Conservation (phyloP, 768 basidiomycete genomes). For the Kwoniella sp. region DNA sequence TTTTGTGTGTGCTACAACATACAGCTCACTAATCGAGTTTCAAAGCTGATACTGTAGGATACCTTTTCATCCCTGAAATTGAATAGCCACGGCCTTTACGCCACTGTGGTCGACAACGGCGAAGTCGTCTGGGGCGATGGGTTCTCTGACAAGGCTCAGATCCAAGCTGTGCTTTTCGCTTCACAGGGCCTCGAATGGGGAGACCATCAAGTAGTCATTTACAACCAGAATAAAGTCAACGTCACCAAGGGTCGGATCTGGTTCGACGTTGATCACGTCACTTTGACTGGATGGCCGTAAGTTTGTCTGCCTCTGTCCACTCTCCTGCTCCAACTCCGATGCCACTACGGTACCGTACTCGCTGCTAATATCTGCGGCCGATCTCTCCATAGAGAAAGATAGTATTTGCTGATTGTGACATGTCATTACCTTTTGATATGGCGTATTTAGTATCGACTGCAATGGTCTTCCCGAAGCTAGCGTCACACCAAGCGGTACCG, state of each 20-base stretch:
- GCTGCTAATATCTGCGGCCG: too few species aligned
- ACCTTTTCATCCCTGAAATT: too few species aligned
- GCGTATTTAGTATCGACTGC: conserved; percentile 13
- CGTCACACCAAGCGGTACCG: neutral
- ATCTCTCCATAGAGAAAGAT: too few species aligned
- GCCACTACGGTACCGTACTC: too few species aligned
- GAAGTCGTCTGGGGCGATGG: conserved; percentile 7
- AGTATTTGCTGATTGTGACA: neutral
- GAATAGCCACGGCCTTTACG: conserved; percentile 25
- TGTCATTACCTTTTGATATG: too few species aligned
- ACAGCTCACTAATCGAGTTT: too few species aligned
- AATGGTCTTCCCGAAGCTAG: conserved; percentile 7
- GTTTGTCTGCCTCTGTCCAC: too few species aligned
- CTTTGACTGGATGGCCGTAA: conserved; percentile 12
- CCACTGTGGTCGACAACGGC: conserved; percentile 11
- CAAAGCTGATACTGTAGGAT: too few species aligned
- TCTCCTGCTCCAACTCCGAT: too few species aligned
- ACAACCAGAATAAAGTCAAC: conserved; percentile 17
- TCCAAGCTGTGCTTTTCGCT: conserved; percentile 9
- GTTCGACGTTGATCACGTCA: conserved; percentile 22
- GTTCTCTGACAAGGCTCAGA: conserved; percentile 12
- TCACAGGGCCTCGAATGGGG: conserved; percentile 16
- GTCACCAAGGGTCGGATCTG: conserved; percentile 4
- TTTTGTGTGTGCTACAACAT: too few species aligned
- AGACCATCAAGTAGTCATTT: conserved; percentile 16